Evolutionary conservation across 352 stramenopile species (phyloP), one percentile per base, ranked within the genome.

Genomic region (Globisporangium solare): DNA sequence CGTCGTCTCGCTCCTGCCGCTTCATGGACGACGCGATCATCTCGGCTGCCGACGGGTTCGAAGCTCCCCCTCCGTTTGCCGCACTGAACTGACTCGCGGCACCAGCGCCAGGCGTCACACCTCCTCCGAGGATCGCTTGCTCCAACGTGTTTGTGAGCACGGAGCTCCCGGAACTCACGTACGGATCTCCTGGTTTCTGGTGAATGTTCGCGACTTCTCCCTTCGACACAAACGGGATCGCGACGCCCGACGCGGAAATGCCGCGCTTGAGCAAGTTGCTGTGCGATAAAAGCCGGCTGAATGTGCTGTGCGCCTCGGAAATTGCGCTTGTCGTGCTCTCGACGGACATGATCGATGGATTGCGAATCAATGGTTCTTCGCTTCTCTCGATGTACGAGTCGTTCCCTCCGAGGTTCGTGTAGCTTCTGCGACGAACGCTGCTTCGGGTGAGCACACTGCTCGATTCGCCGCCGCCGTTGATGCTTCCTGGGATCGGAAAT

Each of bases 1-100:
- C 81, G 47, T 94, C 80, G 41, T 92, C 80, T 17, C 79, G 79
- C 54, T 86, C 83, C 55, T 90, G 76, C 42, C 73, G 85, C 52
- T 84, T 80, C 59, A 89, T 76, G 1, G 79, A 87, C 17, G 77
- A 75, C 22, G 79, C 81, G 54, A 92, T 92, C 79, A 92, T 89
- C 69, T 92, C 82, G 27, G 82, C 79, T 0, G 79, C 82, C 13
- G 86, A 56, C 17, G 74, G 67, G 20, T 79, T 89, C 31, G 64
- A 69, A 46, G 67, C 80, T 31, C 79, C 73, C 1, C 57, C 42
- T 21, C 68, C 65, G 54, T 54, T 24, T 43, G 8, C 27, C 45
- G n/a, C n/a, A 18, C 11, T 21, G 17, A 51, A 40, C 47, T 18
- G n/a, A 3, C 22, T 31, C 5, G 37, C 24, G 20, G 40, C 32